Percentiles rank a stretch among this genome's conserved stretches.
Evolutionary conservation across 495 filamentous ascomycete species (phyloP).

Genomic region (Collariella sp.): DNA sequence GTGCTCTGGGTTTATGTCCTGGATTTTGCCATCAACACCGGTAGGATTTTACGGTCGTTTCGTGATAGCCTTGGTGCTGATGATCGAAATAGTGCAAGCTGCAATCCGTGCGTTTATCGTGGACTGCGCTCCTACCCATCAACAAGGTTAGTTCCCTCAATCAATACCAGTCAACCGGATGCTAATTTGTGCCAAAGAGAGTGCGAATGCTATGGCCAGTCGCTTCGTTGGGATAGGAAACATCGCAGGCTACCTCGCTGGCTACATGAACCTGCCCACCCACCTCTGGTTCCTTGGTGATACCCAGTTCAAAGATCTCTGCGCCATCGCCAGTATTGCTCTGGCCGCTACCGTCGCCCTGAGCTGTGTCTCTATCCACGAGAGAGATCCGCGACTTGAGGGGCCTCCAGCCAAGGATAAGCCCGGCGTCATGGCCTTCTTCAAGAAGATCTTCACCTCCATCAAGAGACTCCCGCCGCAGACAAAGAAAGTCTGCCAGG

Average conservation of each 20-base stretch:
- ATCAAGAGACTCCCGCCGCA: conserved; percentile 68
- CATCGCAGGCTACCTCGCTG: conserved; percentile 75
- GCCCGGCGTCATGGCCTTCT: conserved; percentile 66
- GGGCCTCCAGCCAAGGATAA: conserved; percentile 48
- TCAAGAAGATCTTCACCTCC: conserved; percentile 65
- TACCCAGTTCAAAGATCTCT: conserved; percentile 83
- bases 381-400: conserved; percentile 71
- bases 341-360: conserved; percentile 57
- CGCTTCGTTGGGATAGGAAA: conserved; percentile 75
- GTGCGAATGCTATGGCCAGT: conserved; percentile 81
- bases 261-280: conserved; percentile 66
- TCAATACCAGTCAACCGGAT: not conserved
- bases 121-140: conserved; percentile 79
- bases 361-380: conserved; percentile 56
- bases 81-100: conserved; percentile 57
- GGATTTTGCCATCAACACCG: conserved; percentile 89
- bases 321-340: conserved; percentile 65
- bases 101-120: conserved; percentile 84
- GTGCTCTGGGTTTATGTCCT: conserved; percentile 78
- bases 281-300: conserved; percentile 67
- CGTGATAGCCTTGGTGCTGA: not conserved
- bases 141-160: conserved; percentile 51
- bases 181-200: conserved; percentile 36
- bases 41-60: conserved; percentile 34
- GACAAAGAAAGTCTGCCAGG: conserved; percentile 72